These are phyloP conservation scores for Cutaneotrichosporon sp. DNA, from an alignment of 1,284 basidiomycete species.

Conservation along the genomic window DNA sequence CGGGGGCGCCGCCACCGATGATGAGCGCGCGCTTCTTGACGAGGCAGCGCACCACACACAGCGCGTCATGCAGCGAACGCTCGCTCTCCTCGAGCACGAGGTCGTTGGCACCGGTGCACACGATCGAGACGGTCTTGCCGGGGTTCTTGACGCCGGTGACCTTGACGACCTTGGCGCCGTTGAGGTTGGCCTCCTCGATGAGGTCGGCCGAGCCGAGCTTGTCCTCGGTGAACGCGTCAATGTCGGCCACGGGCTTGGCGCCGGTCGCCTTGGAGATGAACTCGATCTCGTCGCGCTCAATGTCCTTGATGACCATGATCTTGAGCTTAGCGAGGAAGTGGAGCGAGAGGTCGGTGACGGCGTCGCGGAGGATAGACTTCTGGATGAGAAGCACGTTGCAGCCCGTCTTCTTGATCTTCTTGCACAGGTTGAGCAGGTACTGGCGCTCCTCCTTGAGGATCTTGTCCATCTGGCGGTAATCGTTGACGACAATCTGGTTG, in stretches of 20 bases:
- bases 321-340: slow-evolving; percentile 98
- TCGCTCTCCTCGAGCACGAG: slow-evolving; percentile 97
- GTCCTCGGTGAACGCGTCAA: slow-evolving; percentile 98
- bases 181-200: slow-evolving; percentile 84
- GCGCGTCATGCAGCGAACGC: slow-evolving; percentile 94
- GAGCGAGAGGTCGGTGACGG: slow-evolving; percentile 97
- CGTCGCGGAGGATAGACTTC: slow-evolving; percentile 98
- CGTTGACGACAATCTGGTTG: slow-evolving; percentile 98
- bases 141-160: slow-evolving; percentile 95
- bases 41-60: slow-evolving; percentile 96
- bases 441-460: slow-evolving; percentile 99
- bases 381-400: slow-evolving; percentile 99
- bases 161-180: slow-evolving; percentile 88
- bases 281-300: slow-evolving; percentile 98
- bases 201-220: slow-evolving; percentile 96
- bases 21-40: slow-evolving; percentile 98
- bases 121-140: slow-evolving; percentile 91
- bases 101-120: slow-evolving; percentile 92
- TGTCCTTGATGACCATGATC: slow-evolving; percentile 95
- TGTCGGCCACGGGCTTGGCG: slow-evolving; percentile 95
- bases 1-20: slow-evolving; percentile 95
- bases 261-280: slow-evolving; percentile 94
- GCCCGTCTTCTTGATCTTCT: slow-evolving; percentile 98
- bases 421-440: slow-evolving; percentile 97
- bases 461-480: slow-evolving; percentile 99